Percentiles rank a stretch among this genome's conserved stretches.
These are phyloP conservation scores for Zea mays DNA, from an alignment of 176 grass and related monocot species.

Conservation along the genomic window Zm-B73-REFERENCE-NAM-5.0 NC_050104.1:55253501-55254000, in stretches of 20 bases:
- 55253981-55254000: conserved; percentile 60
- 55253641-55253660: conserved; percentile 1
- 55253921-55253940: conserved; percentile 62
- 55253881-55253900: too few species aligned
- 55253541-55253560: too few species aligned
- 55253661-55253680: conserved; percentile 15
- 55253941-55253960: conserved; percentile 61
- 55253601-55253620: neutral
- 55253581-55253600: neutral
- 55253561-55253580: conserved; percentile 3
- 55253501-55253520: neutral
- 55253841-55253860: too few species aligned
- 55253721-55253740: neutral
- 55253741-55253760: conserved; percentile 13
- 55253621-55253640: neutral
- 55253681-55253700: neutral
- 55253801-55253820: neutral
- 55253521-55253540: conserved; percentile 7
- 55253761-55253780: neutral
- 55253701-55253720: neutral
- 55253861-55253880: too few species aligned
- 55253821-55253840: neutral
- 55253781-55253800: conserved; percentile 23
- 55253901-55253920: neutral
- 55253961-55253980: conserved; percentile 60